Evolutionary conservation across 352 stramenopile genomes (phyloP), one percentile per base, ranked within the genome.

Genomic region (Thalassiosira hispida): DNA sequence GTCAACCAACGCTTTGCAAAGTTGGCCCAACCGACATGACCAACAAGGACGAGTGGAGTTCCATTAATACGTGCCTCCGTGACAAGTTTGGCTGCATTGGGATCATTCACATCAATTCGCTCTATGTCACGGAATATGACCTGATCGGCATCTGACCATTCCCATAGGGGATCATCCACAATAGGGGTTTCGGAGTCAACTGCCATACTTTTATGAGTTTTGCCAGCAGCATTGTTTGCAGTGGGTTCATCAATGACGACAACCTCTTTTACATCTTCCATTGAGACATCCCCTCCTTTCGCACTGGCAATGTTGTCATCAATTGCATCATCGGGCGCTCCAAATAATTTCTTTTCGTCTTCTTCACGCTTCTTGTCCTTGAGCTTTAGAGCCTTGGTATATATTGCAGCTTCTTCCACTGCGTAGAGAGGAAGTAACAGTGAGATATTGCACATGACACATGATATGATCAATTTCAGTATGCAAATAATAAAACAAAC

Each of bases 1-100:
- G 27, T 70, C n/a, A 93, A 65, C 88, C 88, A 93, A 31, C 81
- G 65, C 16, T 77, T 65, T 14, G 88, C 84, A 86, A 93, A 93
- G 49, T 89, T 77, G 11, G 88, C 78, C 85, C 85, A 92, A 20
- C 88, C 83, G 14, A 84, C 47, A 70, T 91, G 81, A 35, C 77
- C 84, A 14, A 81, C 77, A 29, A 93, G 74, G 18, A 90, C 82
- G 25, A 93, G 20, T 23, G 88, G 88, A 18, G 73, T 89, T 3
- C 88, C 88, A 74, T 85, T 79, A 5, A 81, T 70, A 40, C 88
- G 56, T 40, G 86, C 83, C 7, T 90, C 77, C 20, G 63, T 88
- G 11, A 93, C 79, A 60, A 71, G 27, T 44, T 79, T 53, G 11
- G 55, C 23, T 53, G 75, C 81, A 59, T 79, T 55, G 14, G 51